Percentiles rank a stretch among this genome's conserved stretches.
These are phyloP conservation scores for Sporothrix brunneoviolacea DNA, from an alignment of 2,329 filamentous ascomycete genomes.

Conservation along the genomic window DNA sequence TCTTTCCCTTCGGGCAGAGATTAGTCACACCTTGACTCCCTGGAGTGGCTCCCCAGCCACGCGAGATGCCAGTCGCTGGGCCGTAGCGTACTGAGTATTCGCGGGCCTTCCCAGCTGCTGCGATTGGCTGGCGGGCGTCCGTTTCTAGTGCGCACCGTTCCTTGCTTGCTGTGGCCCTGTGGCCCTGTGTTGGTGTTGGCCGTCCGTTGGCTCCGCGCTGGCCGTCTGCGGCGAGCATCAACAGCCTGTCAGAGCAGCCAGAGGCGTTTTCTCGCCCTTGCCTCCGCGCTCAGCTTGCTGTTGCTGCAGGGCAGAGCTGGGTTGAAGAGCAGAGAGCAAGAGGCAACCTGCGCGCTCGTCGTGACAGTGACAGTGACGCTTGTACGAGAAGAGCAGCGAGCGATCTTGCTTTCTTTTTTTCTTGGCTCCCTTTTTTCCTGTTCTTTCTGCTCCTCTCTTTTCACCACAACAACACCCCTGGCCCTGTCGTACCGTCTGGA, in stretches of 20 bases:
- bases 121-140: slow-evolving; percentile 2
- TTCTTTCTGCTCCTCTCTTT: background rate
- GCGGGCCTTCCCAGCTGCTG: slow-evolving; percentile 7
- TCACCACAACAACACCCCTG: background rate
- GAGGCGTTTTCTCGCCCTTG: background rate
- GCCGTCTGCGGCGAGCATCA: background rate
- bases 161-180: background rate
- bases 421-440: background rate
- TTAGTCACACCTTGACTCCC: slow-evolving; percentile 18
- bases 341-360: slow-evolving; percentile 6
- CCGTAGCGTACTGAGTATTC: too few relatives aligned
- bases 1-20: background rate
- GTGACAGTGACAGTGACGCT: too few relatives aligned
- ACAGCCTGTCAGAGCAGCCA: too few relatives aligned
- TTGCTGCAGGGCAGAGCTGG: slow-evolving; percentile 3
- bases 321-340: too few relatives aligned
- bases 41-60: slow-evolving; percentile 5
- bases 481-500: background rate
- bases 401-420: background rate
- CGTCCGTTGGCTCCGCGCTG: background rate
- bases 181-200: background rate
- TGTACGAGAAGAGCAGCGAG: too few relatives aligned
- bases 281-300: slow-evolving; percentile 10
- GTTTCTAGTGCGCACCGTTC: slow-evolving; percentile 4
- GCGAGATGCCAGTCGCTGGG: background rate